Evolutionary conservation across 2,329 filamentous ascomycete genomes (phyloP), one percentile per base, ranked within the genome.

Genomic region (Graphilbum fragrans): DNA sequence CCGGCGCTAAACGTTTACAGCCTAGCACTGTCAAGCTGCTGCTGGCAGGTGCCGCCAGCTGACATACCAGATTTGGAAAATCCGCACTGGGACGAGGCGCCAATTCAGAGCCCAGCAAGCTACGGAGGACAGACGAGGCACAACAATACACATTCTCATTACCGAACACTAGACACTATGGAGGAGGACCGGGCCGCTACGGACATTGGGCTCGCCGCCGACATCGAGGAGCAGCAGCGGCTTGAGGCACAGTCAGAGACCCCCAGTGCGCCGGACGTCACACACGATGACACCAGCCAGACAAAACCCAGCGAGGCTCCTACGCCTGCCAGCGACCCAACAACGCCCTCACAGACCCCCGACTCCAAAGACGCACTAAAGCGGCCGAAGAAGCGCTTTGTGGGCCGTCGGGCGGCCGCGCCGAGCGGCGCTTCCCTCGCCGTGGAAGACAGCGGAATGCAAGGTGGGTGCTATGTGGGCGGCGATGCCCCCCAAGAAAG

Each of bases 301-400:
- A n/a, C n/a, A n/a, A n/a, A 14, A 29, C 22, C 22, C 11, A 4
- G 20, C 14, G 23, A 9, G 17, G 36, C 14, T 14, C 16, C 35
- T 7, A 21, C 22, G 35, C 20, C 20, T 20, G 35, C 35, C 14
- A n/a, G 25, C 25, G 8, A 29, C 25, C 25, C 25, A 29, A 29
- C 14, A 29, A 29, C 14, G 25, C 25, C 25, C 8, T 8, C 8
- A 29, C 25, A 8, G 25, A 29, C 20, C 11, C 9, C 35, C n/a
- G n/a, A n/a, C n/a, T n/a, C n/a, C n/a, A n/a, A n/a, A n/a, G n/a
- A n/a, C n/a, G n/a, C 60, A 7, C 51, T 67, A 18, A 85, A 72
- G 55, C 82, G 90, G 53, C 92, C 92, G 19, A 94, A 85, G 67
- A 88, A 90, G 62, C 77, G 90, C 44, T 98, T 98, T 51, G 82